phyloP scores from a whole-genome alignment of 192 early-diverging fungal genomes.

The Rhizophagus clarus region DNA sequence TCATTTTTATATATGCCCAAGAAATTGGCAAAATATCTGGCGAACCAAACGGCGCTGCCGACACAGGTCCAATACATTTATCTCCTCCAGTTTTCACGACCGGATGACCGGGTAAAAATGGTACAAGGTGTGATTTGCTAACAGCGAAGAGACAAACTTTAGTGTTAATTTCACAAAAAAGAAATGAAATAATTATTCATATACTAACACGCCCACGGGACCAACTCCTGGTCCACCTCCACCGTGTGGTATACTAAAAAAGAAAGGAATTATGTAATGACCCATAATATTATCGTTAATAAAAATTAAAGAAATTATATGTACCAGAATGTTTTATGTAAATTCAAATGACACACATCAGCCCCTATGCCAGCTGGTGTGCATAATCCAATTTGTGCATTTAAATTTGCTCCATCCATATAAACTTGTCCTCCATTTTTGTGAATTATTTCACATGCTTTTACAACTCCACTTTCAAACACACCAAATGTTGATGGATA shows the following conservation, averaged over 20 bases:
- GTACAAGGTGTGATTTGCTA: conserved; percentile 82
- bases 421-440: conserved; percentile 96
- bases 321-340: conserved; percentile 92
- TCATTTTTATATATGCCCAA: conserved; percentile 98
- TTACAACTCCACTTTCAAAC: conserved; percentile 88
- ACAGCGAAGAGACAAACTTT: neutral
- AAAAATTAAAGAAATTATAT: neutral
- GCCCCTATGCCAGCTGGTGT: conserved; percentile 94
- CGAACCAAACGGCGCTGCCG: conserved; percentile 96
- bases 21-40: conserved; percentile 97
- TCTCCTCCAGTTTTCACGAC: conserved; percentile 73
- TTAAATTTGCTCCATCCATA: conserved; percentile 96
- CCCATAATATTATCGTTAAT: no score
- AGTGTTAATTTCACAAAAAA: neutral
- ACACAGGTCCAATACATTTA: conserved; percentile 87
- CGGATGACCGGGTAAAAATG: conserved; percentile 93
- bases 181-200: conserved; percentile 10
- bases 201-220: conserved; percentile 83
- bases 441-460: conserved; percentile 93
- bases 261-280: neutral
- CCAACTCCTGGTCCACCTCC: conserved; percentile 99
- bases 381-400: conserved; percentile 83
- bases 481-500: conserved; percentile 99
- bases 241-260: conserved; percentile 91
- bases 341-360: conserved; percentile 99